Percentiles rank a stretch among this genome's conserved stretches.
Evolutionary conservation across 805 yeast genomes (phyloP).

Genomic region (Nakazawaea peltata): DNA sequence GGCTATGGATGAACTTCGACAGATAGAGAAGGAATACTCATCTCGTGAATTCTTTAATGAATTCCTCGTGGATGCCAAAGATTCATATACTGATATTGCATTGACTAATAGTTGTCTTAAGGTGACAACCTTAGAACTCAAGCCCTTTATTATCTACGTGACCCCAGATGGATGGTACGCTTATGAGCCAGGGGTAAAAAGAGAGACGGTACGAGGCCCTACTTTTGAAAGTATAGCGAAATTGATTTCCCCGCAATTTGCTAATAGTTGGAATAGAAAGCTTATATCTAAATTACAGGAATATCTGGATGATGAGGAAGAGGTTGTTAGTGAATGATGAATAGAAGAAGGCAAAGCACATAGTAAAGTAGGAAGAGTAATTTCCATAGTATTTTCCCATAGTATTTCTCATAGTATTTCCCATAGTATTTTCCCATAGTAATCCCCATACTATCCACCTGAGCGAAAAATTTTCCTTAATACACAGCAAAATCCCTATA

Average conservation of each 20-base stretch:
- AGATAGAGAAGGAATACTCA: slow-evolving; percentile 1
- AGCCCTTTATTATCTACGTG: slow-evolving; percentile 13
- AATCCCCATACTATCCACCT: too few relatives aligned
- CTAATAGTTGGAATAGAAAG: slow-evolving; percentile 1
- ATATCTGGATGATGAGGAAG: background rate
- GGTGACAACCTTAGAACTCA: slow-evolving; percentile 15
- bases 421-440: too few relatives aligned
- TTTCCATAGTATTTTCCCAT: too few relatives aligned
- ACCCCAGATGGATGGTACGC: slow-evolving; percentile 20
- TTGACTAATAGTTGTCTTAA: background rate
- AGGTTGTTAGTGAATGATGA: too few relatives aligned
- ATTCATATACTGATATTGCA: background rate
- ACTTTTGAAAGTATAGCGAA: slow-evolving; percentile 22
- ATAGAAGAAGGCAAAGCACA: too few relatives aligned
- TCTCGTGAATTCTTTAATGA: background rate
- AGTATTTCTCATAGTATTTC: too few relatives aligned
- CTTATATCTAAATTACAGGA: background rate
- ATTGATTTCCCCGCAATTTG: slow-evolving; percentile 3
- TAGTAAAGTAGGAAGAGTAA: too few relatives aligned
- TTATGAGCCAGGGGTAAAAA: too few relatives aligned
- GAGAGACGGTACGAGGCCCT: slow-evolving; percentile 21
- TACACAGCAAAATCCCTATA: too few relatives aligned
- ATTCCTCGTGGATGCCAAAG: too few relatives aligned
- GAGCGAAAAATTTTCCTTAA: too few relatives aligned
- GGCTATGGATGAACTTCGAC: slow-evolving; percentile 6